Evolutionary conservation across 2,329 filamentous ascomycete genomes (phyloP).

Genomic region (Sarocladium oryzae): DNA sequence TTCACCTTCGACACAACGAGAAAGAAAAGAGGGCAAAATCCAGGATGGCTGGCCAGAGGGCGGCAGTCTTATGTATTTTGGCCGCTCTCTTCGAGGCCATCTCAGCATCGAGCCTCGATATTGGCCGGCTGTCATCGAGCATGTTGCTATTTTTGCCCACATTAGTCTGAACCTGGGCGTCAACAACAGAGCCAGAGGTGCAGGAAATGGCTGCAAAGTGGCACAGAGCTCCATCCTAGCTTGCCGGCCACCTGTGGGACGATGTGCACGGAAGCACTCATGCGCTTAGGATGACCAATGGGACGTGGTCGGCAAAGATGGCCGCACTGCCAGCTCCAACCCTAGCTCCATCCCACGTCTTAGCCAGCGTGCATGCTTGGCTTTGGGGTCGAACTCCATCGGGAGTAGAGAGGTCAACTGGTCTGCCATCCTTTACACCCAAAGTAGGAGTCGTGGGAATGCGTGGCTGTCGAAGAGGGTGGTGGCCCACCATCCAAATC

Average conservation of each 20-base stretch:
- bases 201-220: not conserved
- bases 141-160: slow-evolving; percentile 17
- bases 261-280: slow-evolving; percentile 11
- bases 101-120: slow-evolving; percentile 2
- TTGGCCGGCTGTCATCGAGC: slow-evolving; percentile 10
- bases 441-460: slow-evolving; percentile 5
- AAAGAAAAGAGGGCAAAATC: slow-evolving; percentile 35
- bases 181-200: not conserved
- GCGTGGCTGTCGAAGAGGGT: slow-evolving; percentile 2
- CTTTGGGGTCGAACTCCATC: slow-evolving; percentile 5
- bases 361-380: slow-evolving; percentile 8
- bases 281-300: slow-evolving; percentile 46
- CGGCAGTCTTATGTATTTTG: slow-evolving; percentile 49
- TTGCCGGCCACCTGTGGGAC: not conserved
- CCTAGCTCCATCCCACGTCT: slow-evolving; percentile 12
- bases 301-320: slow-evolving; percentile 19
- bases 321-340: slow-evolving; percentile 10
- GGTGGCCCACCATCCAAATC: not conserved
- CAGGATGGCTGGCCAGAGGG: slow-evolving; percentile 34
- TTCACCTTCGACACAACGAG: slow-evolving; percentile 32
- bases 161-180: not conserved
- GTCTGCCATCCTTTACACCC: not conserved
- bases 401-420: not conserved
- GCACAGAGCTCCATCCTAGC: not conserved
- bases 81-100: slow-evolving; percentile 35